Conservation (phyloP, 345 rosid species). For the Salix dunnii region DNA sequence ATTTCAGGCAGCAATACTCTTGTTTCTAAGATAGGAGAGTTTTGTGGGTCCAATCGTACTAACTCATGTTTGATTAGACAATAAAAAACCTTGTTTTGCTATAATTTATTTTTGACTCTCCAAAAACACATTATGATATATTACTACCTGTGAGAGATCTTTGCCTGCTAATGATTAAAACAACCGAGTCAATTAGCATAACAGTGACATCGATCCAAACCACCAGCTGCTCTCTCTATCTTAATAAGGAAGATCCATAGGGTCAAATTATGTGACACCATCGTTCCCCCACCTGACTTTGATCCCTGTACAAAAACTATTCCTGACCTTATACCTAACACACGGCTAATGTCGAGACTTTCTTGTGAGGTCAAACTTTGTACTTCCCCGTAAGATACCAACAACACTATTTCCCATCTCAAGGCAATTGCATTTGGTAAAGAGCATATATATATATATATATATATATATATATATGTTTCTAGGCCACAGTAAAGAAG, state of each 20-base stretch:
- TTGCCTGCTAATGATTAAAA: slow-evolving; percentile 18
- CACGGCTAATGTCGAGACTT: slow-evolving; percentile 11
- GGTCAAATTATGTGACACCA: slow-evolving; percentile 41
- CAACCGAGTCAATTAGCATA: background rate
- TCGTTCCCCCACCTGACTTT: background rate
- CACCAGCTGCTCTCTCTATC: slow-evolving; percentile 20
- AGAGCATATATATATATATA: background rate
- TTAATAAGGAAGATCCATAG: background rate
- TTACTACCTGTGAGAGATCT: background rate
- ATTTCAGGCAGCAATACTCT: background rate
- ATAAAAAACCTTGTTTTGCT: background rate
- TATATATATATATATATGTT: background rate
- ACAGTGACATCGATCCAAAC: slow-evolving; percentile 1
- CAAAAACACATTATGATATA: no score
- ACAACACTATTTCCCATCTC: background rate
- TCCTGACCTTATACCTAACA: slow-evolving; percentile 18
- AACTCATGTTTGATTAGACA: slow-evolving; percentile 13
- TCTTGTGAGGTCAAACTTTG: slow-evolving; percentile 13
- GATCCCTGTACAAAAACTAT: background rate
- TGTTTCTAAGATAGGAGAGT: background rate
- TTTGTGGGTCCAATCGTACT: slow-evolving; percentile 15
- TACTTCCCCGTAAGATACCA: background rate
- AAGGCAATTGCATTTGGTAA: background rate
- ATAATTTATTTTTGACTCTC: background rate
- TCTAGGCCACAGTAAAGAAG: background rate